Base-by-base conservation (phyloP, 2,329 filamentous ascomycete species). In the Penicillium crustosum region DNA sequence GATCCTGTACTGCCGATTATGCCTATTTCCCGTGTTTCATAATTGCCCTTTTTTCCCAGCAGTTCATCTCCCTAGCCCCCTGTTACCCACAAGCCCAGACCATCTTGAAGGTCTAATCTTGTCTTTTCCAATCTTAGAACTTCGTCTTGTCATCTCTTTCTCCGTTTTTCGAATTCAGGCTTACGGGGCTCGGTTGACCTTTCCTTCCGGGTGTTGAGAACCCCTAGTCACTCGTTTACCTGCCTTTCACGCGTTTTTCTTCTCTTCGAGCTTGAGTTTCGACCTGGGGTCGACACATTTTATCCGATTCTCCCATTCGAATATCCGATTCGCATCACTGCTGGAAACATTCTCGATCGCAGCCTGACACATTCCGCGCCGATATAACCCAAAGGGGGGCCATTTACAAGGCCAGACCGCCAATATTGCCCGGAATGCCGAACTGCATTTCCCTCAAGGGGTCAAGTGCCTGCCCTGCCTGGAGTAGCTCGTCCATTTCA, bases 401-500 rank as follows among this genome's bases (percentile, higher is more conserved):
- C 21, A 33, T 47, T 33, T 36, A 36, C 41, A 52, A 38, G 44
- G 45, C 55, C 41, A 19, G 35, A 51, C 53, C 21, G 49, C 49
- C 50, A 68, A 36, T 41, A 70, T 71, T 36, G 63, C 69, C 61
- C 64, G 62, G 60, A 49, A 77, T 77, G 75, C 62, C 73, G 27
- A 63, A 51, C 60, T 81, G 91, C 73, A 83, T 94, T 66, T 87
- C 90, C 29, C 81, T 95, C 36, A 76, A 83, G 56, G 86, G 83
- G 60, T 93, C 91, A 33, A 87, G 81, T 6, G 76, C 82, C 54
- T 95, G 91, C 75, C 81, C 87, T 47, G 89, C 90, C 3, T 95
- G 92, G 73, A 81, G 83, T 71, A 80, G 82, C 41, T 85, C 90
- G 7, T 91, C 89, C 0, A 81, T 95, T 60, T 90, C 89, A 33